Evolutionary conservation across 2,329 filamentous ascomycete genomes (phyloP).

Genomic region (Paecilomyces niveus): DNA sequence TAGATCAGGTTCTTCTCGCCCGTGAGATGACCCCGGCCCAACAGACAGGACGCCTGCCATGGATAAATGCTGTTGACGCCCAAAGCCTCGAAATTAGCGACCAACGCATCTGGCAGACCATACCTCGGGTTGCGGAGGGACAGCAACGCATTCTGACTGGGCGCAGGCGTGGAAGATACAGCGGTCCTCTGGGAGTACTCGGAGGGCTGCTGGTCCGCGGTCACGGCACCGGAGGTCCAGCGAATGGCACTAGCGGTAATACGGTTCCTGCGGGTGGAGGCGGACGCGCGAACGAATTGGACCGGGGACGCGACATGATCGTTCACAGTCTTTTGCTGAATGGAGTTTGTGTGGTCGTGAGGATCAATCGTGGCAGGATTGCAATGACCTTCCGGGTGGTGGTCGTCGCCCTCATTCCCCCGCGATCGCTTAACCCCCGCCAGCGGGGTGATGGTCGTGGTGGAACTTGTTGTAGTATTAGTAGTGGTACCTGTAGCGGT

Average conservation of each 20-base stretch:
- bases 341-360: neutral
- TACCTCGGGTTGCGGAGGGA: slow-evolving; percentile 59
- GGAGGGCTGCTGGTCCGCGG: slow-evolving; percentile 23
- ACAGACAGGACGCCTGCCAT: slow-evolving; percentile 70
- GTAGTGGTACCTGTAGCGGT: neutral
- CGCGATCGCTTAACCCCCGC: slow-evolving; percentile 45
- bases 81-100: slow-evolving; percentile 57
- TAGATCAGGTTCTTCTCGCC: slow-evolving; percentile 69
- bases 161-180: slow-evolving; percentile 20
- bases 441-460: slow-evolving; percentile 27
- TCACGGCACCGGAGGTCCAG: slow-evolving; percentile 13
- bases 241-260: slow-evolving; percentile 37
- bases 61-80: slow-evolving; percentile 70
- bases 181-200: slow-evolving; percentile 53
- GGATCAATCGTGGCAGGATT: neutral
- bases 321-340: neutral
- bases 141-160: slow-evolving; percentile 41
- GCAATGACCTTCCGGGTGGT: neutral
- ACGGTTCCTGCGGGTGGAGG: slow-evolving; percentile 16
- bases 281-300: slow-evolving; percentile 22
- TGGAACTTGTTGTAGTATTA: neutral
- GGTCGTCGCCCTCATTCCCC: slow-evolving; percentile 1
- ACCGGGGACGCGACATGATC: slow-evolving; percentile 12
- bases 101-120: slow-evolving; percentile 52
- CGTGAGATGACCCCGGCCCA: slow-evolving; percentile 57